Base-by-base conservation (phyloP, 768 basidiomycete genomes). In the Tulasnella sp. region DNA sequence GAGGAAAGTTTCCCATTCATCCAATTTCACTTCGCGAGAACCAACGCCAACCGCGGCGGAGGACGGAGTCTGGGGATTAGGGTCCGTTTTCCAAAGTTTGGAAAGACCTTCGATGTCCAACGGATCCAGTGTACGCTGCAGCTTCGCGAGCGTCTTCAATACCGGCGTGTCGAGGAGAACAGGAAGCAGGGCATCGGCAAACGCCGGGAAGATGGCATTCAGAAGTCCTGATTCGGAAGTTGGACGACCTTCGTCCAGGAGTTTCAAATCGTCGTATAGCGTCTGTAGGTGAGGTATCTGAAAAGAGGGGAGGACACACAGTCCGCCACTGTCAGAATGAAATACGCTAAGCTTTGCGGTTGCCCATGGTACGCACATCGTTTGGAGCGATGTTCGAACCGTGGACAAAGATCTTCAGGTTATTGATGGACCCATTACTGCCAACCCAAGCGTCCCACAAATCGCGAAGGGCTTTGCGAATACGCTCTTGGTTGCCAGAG, bases 61-160 rank as follows among this genome's bases (percentile, higher is more conserved):
- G 69, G 75, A 45, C n/a, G 58, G 58, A 64, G 58, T 64, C 7
- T 58, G 54, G 11, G 73, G 38, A 4, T 76, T 38, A 39, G 75
- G 75, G 1, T 78, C 79, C 2, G 36, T 74, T 42, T 69, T 49
- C 81, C 82, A 84, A 15, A 83, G 81, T 0, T 73, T 45, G 15
- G 83, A 78, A 40, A 97, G 85, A 1, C 93, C 93, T 79, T 97
- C 94, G 78, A 97, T 91, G 81, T 96, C 95, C 58, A 94, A 86
- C 7, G 88, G 82, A 82, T 97, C 96, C 31, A 98, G 88, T 4
- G 87, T 88, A 34, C 90, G 87, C 81, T 97, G 94, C 4, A 96
- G 86, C 29, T 81, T 80, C 2, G 87, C 85, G 52, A 96, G 83
- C 4, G 82, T 86, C 14, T 76, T 80, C 42, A 94, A 86, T 39